A percentile compares a stretch with the other conserved stretches of the same genome.
Conservation (phyloP, 2,329 filamentous ascomycete species). For the Aspergillus puulaauensis region DNA sequence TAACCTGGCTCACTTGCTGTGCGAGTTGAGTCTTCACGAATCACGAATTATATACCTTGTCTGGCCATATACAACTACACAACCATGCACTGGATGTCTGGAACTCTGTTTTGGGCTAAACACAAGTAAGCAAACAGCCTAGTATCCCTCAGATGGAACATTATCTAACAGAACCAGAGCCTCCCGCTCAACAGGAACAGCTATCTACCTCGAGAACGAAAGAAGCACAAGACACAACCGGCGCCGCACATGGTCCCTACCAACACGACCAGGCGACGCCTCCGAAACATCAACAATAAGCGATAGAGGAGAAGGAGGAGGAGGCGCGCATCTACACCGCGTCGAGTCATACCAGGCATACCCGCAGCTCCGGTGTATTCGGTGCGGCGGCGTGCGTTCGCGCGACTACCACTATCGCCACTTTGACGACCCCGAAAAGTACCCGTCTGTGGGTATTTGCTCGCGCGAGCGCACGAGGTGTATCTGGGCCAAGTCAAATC, state of each 20-base stretch:
- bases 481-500: background rate
- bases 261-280: background rate
- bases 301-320: too few species aligned
- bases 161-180: background rate
- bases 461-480: background rate
- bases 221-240: background rate
- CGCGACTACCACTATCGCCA: constrained; percentile 2
- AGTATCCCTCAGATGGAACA: background rate
- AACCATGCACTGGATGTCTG: constrained; percentile 2
- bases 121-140: background rate
- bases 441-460: background rate
- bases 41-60: background rate
- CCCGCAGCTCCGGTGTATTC: background rate
- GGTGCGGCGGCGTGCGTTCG: constrained; percentile 1
- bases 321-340: too few species aligned
- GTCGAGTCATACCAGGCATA: background rate
- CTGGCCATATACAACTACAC: background rate
- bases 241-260: background rate
- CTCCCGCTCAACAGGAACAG: background rate
- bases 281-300: background rate
- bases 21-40: too few species aligned
- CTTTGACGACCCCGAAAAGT: background rate
- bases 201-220: background rate
- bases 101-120: constrained; percentile 2
- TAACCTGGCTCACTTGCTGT: too few species aligned